A percentile compares a stretch with the other conserved stretches of the same genome.
These are phyloP conservation scores for Xylaria polymorpha DNA, from an alignment of 2,329 filamentous ascomycete species.

Conservation along the genomic window DNA sequence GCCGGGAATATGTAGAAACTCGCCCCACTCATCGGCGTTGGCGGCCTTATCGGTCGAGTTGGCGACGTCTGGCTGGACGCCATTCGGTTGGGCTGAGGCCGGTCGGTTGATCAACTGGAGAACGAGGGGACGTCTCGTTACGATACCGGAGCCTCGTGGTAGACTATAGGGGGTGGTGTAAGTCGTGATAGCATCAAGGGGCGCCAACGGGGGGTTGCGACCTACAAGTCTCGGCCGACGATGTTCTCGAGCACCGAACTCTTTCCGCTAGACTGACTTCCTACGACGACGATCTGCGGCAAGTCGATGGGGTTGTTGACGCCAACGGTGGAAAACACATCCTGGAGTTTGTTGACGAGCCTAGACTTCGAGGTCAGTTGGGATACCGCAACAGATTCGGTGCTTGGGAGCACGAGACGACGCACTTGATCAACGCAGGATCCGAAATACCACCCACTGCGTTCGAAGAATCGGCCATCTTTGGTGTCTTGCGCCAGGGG, in stretches of 20 bases:
- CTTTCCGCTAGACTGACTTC: slow-evolving; percentile 99
- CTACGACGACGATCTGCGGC: slow-evolving; percentile 97
- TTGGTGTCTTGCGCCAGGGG: slow-evolving; percentile 27
- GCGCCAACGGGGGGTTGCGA: slow-evolving; percentile 44
- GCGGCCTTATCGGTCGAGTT: slow-evolving; percentile 83
- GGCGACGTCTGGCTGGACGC: slow-evolving; percentile 73
- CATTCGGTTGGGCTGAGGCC: slow-evolving; percentile 73
- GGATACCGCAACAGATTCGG: slow-evolving; percentile 6
- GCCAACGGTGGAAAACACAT: slow-evolving; percentile 98
- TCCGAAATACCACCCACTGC: slow-evolving; percentile 71
- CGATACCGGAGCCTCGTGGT: slow-evolving; percentile 96
- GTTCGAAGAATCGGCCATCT: slow-evolving; percentile 52
- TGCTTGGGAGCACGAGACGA: slow-evolving; percentile 44
- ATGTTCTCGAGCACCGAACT: slow-evolving; percentile 99
- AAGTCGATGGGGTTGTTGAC: slow-evolving; percentile 99
- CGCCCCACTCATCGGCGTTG: slow-evolving; percentile 96
- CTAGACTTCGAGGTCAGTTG: slow-evolving; percentile 56
- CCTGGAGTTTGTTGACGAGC: slow-evolving; percentile 98
- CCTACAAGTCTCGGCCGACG: slow-evolving; percentile 97
- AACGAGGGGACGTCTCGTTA: slow-evolving; percentile 93
- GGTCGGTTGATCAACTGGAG: slow-evolving; percentile 97
- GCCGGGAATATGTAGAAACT: slow-evolving; percentile 96
- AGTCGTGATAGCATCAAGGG: slow-evolving; percentile 14
- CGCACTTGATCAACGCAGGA: slow-evolving; percentile 73
- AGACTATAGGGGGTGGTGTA: slow-evolving; percentile 66